Evolutionary conservation across 805 yeast genomes (phyloP).

Genomic region (Priceomyces melissophilus): DNA sequence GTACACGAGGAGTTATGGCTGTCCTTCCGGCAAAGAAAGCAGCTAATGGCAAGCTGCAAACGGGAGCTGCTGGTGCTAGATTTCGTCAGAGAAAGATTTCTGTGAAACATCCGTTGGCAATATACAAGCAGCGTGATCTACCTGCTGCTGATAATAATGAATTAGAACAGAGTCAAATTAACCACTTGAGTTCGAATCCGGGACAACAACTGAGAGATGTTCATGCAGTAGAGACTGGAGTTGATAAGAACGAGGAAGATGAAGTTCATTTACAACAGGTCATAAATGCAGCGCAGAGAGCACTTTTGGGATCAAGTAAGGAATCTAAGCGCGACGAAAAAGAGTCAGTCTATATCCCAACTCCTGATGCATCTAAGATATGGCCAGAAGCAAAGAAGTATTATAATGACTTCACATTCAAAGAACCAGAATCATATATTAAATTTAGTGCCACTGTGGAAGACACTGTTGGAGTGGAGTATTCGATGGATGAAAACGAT

Average conservation of each 20-base stretch:
- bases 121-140: constrained; percentile 72
- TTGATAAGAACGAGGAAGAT: constrained; percentile 95
- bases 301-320: constrained; percentile 44
- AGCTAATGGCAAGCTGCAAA: constrained; percentile 16
- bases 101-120: constrained; percentile 80
- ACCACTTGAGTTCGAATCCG: constrained; percentile 38
- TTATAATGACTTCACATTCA: constrained; percentile 60
- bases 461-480: constrained; percentile 82
- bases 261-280: constrained; percentile 94
- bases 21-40: constrained; percentile 37
- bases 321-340: constrained; percentile 31
- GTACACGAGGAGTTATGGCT: constrained; percentile 25
- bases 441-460: constrained; percentile 94
- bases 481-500: constrained; percentile 88
- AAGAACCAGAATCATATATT: constrained; percentile 74
- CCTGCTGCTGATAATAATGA: constrained; percentile 64
- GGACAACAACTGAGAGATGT: constrained; percentile 81
- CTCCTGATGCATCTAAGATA: constrained; percentile 86
- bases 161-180: constrained; percentile 40
- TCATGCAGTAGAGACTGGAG: constrained; percentile 93
- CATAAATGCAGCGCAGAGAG: constrained; percentile 72
- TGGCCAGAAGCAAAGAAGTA: constrained; percentile 77
- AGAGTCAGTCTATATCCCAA: constrained; percentile 76
- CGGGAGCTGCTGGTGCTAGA: constrained; percentile 53
- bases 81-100: constrained; percentile 94